A percentile compares a stretch with the other conserved stretches of the same genome.
phyloP scores from a whole-genome alignment of 2,329 filamentous ascomycete genomes.

The Diplocarpon rosae region DNA sequence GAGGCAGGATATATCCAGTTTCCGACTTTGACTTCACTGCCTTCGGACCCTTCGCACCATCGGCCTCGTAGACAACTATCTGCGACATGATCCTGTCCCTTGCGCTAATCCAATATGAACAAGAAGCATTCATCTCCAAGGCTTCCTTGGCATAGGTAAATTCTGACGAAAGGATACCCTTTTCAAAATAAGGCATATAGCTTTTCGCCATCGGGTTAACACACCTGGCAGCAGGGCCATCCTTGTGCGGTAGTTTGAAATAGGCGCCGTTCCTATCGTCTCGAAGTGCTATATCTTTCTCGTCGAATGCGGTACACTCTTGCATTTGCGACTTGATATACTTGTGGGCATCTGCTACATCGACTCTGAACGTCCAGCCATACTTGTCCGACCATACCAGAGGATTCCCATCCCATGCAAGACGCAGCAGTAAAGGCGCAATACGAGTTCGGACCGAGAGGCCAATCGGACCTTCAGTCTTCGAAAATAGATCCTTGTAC shows the following conservation, averaged over 20 bases:
- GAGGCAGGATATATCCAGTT: slow-evolving; percentile 81
- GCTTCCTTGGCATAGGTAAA: slow-evolving; percentile 88
- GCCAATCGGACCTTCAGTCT: slow-evolving; percentile 55
- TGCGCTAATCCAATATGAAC: slow-evolving; percentile 98
- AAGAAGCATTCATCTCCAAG: slow-evolving; percentile 95
- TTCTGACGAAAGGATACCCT: slow-evolving; percentile 75
- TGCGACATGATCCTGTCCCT: slow-evolving; percentile 89
- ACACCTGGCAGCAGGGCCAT: slow-evolving; percentile 77
- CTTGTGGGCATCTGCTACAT: slow-evolving; percentile 45
- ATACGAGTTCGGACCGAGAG: slow-evolving; percentile 81
- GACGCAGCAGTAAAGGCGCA: slow-evolving; percentile 69
- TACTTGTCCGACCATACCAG: slow-evolving; percentile 87
- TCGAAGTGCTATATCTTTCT: slow-evolving; percentile 52
- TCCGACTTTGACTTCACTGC: slow-evolving; percentile 14
- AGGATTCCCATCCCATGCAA: slow-evolving; percentile 84
- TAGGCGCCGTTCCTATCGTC: slow-evolving; percentile 59
- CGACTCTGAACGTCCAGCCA: slow-evolving; percentile 85
- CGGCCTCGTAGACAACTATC: slow-evolving; percentile 78
- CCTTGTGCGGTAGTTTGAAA: slow-evolving; percentile 94
- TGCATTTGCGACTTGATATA: slow-evolving; percentile 65
- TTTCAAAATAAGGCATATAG: slow-evolving; percentile 85
- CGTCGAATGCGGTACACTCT: slow-evolving; percentile 65
- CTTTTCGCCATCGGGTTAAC: slow-evolving; percentile 82
- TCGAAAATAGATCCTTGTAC: slow-evolving; percentile 85
- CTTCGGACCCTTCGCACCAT: slow-evolving; percentile 32